Conservation (phyloP, 179 eudicot species). For the Actinidia polygama region DNA sequence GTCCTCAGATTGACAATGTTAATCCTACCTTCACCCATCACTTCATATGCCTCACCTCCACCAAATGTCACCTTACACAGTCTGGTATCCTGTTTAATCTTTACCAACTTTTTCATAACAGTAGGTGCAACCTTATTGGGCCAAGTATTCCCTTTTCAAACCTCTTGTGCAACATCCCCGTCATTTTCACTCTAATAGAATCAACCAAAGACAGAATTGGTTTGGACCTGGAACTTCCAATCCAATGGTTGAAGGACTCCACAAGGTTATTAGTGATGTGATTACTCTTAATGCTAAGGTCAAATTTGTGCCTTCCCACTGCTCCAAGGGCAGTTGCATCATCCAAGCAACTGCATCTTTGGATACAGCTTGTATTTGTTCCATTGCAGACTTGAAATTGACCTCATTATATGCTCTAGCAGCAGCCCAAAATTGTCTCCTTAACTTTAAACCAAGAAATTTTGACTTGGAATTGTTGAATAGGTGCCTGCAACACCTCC, state of each 20-base stretch:
- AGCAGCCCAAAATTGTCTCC: neutral
- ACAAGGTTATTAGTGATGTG: neutral
- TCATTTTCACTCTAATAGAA: neutral
- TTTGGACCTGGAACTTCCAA: neutral
- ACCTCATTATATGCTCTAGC: neutral
- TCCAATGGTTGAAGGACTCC: neutral
- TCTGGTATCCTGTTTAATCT: neutral
- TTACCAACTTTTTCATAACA: neutral
- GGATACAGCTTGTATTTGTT: too few species aligned
- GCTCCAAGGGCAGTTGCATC: neutral
- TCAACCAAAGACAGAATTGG: neutral
- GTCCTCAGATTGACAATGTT: neutral
- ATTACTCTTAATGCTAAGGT: neutral
- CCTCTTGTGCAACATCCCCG: neutral
- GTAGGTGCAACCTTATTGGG: neutral
- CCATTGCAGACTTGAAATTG: neutral
- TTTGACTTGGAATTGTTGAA: neutral
- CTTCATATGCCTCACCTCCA: neutral
- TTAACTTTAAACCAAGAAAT: neutral
- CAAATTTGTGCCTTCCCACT: neutral
- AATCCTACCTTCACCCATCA: neutral
- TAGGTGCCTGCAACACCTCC: neutral
- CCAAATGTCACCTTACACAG: neutral
- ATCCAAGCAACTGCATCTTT: too few species aligned
- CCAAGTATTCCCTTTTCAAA: neutral